Conservation (phyloP, 192 early-diverging fungal species). For the Entophlyctis luteolus region DNA sequence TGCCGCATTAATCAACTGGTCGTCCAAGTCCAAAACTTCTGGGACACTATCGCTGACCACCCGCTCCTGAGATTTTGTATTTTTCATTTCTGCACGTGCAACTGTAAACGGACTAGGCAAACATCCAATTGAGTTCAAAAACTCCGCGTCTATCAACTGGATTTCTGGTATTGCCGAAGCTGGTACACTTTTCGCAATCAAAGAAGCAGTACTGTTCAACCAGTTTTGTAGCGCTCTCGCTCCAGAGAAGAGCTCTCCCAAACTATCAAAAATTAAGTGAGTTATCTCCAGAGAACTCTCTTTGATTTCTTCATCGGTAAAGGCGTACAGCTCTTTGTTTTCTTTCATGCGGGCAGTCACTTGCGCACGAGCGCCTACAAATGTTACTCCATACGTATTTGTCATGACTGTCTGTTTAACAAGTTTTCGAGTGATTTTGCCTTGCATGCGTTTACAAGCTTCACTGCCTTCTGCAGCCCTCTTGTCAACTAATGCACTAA, state of each 20-base stretch:
- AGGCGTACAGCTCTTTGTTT: slow-evolving; percentile 42
- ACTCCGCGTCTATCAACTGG: slow-evolving; percentile 40
- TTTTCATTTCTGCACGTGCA: slow-evolving; percentile 6
- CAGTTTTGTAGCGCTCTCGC: slow-evolving; percentile 90
- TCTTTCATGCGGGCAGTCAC: slow-evolving; percentile 82
- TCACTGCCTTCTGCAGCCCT: slow-evolving; percentile 47
- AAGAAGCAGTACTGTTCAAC: slow-evolving; percentile 80
- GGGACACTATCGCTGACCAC: not conserved
- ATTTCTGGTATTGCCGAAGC: slow-evolving; percentile 35
- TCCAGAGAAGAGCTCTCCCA: slow-evolving; percentile 83
- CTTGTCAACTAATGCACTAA: slow-evolving; percentile 64
- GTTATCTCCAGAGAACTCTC: slow-evolving; percentile 71
- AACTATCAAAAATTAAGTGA: slow-evolving; percentile 73
- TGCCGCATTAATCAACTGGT: not conserved
- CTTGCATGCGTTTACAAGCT: slow-evolving; percentile 39
- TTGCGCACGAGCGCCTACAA: slow-evolving; percentile 86
- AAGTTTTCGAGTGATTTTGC: slow-evolving; percentile 81
- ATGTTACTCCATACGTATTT: slow-evolving; percentile 97
- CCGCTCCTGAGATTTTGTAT: not conserved
- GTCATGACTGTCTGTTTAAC: slow-evolving; percentile 99
- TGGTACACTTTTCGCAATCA: slow-evolving; percentile 78
- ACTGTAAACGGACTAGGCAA: slow-evolving; percentile 35
- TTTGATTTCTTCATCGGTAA: slow-evolving; percentile 63
- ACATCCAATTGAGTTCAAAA: slow-evolving; percentile 34
- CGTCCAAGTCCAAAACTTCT: not conserved